These are phyloP conservation scores for Marasmius fiardii DNA, from an alignment of 1,284 basidiomycete genomes.

Conservation along the genomic window DNA sequence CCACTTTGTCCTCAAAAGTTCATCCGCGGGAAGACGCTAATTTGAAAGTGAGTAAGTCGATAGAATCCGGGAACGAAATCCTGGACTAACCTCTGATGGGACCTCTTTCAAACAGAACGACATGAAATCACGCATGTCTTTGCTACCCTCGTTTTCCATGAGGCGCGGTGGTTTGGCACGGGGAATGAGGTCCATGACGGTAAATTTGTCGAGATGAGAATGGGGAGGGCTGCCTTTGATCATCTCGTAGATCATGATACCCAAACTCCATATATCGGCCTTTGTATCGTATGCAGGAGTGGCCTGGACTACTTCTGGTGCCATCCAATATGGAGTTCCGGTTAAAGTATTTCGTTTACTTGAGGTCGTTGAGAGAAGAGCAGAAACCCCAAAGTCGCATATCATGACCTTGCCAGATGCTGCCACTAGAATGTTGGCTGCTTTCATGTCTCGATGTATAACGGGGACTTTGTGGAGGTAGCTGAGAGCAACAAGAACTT, in stretches of 20 bases:
- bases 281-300: conserved; percentile 89
- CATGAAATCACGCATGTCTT: conserved; percentile 89
- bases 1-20: conserved; percentile 91
- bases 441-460: conserved; percentile 96
- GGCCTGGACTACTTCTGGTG: conserved; percentile 91
- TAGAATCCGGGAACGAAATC: conserved; percentile 1
- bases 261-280: conserved; percentile 96
- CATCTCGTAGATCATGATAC: conserved; percentile 95
- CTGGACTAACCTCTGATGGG: conserved; percentile 65
- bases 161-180: conserved; percentile 83
- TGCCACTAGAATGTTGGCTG: conserved; percentile 92
- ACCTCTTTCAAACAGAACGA: conserved; percentile 82
- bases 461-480: conserved; percentile 94
- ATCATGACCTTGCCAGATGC: conserved; percentile 87
- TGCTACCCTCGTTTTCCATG: conserved; percentile 74
- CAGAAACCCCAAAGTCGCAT: conserved; percentile 96
- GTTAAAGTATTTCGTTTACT: conserved; percentile 94
- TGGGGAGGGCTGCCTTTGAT: conserved; percentile 92
- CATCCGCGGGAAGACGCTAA: conserved; percentile 87
- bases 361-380: conserved; percentile 80
- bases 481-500: conserved; percentile 81
- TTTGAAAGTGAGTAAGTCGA: conserved; percentile 10
- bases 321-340: conserved; percentile 99
- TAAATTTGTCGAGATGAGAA: conserved; percentile 81
- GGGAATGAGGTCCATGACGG: conserved; percentile 91